Conservation (phyloP, 2,329 filamentous ascomycete species). For the Huntiella decipiens region DNA sequence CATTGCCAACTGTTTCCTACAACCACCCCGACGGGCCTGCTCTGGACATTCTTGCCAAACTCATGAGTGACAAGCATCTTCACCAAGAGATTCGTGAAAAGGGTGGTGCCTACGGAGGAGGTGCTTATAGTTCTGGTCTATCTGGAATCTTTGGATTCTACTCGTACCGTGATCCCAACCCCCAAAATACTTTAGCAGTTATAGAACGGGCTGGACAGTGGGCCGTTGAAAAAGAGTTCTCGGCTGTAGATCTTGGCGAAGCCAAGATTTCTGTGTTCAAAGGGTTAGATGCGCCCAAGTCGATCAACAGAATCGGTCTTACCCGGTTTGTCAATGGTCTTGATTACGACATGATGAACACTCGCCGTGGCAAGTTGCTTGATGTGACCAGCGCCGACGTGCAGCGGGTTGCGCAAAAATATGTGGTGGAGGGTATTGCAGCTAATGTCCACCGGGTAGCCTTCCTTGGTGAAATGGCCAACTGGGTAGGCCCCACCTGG, state of each 20-base stretch:
- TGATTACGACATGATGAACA: constrained; percentile 75
- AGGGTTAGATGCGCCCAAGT: constrained; percentile 67
- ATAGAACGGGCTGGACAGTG: constrained; percentile 69
- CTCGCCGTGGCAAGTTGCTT: constrained; percentile 61
- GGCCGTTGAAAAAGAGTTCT: constrained; percentile 67
- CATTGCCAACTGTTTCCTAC: constrained; percentile 71
- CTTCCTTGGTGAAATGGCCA: constrained; percentile 67
- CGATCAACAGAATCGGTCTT: constrained; percentile 78
- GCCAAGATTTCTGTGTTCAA: constrained; percentile 94
- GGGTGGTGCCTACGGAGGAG: constrained; percentile 86
- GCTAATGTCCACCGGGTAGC: constrained; percentile 43
- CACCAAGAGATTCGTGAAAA: constrained; percentile 97
- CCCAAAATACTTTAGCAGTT: constrained; percentile 67
- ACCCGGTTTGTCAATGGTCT: constrained; percentile 67
- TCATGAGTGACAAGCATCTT: constrained; percentile 88
- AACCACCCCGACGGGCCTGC: constrained; percentile 55
- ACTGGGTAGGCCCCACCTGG: constrained; percentile 61
- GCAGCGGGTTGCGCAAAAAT: constrained; percentile 60
- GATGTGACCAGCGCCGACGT: constrained; percentile 73
- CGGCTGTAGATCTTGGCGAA: constrained; percentile 72
- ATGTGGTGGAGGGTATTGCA: constrained; percentile 49
- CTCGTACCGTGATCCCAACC: constrained; percentile 92
- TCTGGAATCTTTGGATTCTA: constrained; percentile 87
- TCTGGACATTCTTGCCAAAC: constrained; percentile 72
- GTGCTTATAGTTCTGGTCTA: constrained; percentile 62